Evolutionary conservation across 2,329 filamentous ascomycete genomes (phyloP).

Genomic region (Exophiala calicioides): DNA sequence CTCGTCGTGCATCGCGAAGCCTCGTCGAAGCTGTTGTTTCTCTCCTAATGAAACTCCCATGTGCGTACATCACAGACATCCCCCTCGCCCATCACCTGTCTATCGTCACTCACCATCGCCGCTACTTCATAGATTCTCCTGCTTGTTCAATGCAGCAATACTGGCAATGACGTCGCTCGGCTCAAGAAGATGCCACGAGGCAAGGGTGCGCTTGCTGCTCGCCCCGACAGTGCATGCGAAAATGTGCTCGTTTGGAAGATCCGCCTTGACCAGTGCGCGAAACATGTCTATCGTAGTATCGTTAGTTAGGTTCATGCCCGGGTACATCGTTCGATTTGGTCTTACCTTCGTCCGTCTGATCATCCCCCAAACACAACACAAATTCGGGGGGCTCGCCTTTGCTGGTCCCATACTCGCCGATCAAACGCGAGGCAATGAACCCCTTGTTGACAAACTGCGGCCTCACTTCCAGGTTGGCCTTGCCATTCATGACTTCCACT

Average conservation of each 20-base stretch:
- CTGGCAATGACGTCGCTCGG: conserved; percentile 81
- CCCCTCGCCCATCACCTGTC: not conserved
- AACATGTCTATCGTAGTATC: conserved; percentile 66
- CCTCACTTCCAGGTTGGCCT: conserved; percentile 95
- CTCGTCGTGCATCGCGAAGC: too few relatives aligned
- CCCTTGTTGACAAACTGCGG: conserved; percentile 98
- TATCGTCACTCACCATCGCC: not conserved
- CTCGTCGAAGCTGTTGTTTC: too few relatives aligned
- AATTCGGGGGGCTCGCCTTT: conserved; percentile 70
- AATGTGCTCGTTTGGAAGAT: conserved; percentile 65
- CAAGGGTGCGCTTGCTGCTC: conserved; percentile 87
- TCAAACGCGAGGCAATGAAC: conserved; percentile 83
- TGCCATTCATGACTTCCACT: conserved; percentile 94
- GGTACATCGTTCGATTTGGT: not conserved
- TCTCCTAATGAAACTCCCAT: too few relatives aligned
- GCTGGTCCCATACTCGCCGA: conserved; percentile 66
- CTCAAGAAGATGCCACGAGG: conserved; percentile 86
- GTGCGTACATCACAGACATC: not conserved
- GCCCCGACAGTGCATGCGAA: conserved; percentile 92
- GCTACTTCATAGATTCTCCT: conserved; percentile 18
- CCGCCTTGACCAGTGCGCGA: conserved; percentile 67
- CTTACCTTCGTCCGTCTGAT: conserved; percentile 94
- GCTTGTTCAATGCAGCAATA: conserved; percentile 36
- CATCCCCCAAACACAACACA: conserved; percentile 87
- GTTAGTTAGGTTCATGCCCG: conserved; percentile 23